Percentiles rank a stretch among this genome's conserved stretches.
phyloP scores from a whole-genome alignment of 2,329 filamentous ascomycete species.

The Alternaria longipes region DNA sequence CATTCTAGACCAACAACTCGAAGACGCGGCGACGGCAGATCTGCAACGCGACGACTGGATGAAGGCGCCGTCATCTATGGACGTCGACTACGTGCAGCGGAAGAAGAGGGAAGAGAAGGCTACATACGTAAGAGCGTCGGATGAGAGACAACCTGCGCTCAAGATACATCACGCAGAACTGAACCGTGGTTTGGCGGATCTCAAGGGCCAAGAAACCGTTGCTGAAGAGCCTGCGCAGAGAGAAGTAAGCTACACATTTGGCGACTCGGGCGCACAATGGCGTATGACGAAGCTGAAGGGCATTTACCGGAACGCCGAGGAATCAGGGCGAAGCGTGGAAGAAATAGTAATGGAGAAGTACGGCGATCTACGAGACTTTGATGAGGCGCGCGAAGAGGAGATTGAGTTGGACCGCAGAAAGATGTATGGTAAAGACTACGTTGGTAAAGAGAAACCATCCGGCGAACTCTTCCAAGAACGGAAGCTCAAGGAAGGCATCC shows the following conservation, averaged over 20 bases:
- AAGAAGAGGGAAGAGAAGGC: slow-evolving; percentile 59
- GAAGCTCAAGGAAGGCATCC: slow-evolving; percentile 66
- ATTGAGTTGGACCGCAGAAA: slow-evolving; percentile 85
- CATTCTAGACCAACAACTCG: slow-evolving; percentile 55
- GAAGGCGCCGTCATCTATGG: slow-evolving; percentile 82
- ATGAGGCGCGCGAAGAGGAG: slow-evolving; percentile 91
- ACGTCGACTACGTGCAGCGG: slow-evolving; percentile 82
- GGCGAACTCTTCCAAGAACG: slow-evolving; percentile 87
- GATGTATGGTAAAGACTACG: slow-evolving; percentile 84
- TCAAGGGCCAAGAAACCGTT: slow-evolving; percentile 50
- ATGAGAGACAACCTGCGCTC: slow-evolving; percentile 69
- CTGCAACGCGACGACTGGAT: slow-evolving; percentile 90
- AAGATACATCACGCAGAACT: slow-evolving; percentile 83
- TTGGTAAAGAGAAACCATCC: slow-evolving; percentile 84
- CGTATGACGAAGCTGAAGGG: slow-evolving; percentile 93
- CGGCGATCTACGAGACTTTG: slow-evolving; percentile 83
- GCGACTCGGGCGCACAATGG: slow-evolving; percentile 90
- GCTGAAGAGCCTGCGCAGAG: slow-evolving; percentile 63
- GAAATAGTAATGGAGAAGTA: slow-evolving; percentile 85
- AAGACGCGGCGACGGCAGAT: slow-evolving; percentile 48
- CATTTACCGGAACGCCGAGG: slow-evolving; percentile 81
- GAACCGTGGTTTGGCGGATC: slow-evolving; percentile 73
- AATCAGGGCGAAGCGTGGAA: slow-evolving; percentile 76
- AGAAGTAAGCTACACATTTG: slow-evolving; percentile 83
- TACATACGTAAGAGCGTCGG: slow-evolving; percentile 57